A percentile compares a stretch with the other conserved stretches of the same genome.
Evolutionary conservation across 2,329 filamentous ascomycete genomes (phyloP).

Genomic region (Verticillium klebahnii): DNA sequence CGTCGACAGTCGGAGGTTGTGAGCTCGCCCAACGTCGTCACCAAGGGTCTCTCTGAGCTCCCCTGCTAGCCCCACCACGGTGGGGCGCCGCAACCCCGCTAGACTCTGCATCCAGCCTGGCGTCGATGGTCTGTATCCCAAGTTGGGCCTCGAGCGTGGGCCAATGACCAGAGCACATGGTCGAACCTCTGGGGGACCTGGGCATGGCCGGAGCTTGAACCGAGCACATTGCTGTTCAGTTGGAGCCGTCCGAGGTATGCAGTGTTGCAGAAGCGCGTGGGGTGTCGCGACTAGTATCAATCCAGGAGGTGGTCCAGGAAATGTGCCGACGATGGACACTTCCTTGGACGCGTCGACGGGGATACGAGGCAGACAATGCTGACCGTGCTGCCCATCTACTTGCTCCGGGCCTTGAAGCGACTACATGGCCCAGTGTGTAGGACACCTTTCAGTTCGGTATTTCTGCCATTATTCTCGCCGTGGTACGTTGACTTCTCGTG

Average conservation of each 20-base stretch:
- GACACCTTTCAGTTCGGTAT: background rate
- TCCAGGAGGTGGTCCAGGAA: background rate
- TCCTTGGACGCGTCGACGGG: background rate
- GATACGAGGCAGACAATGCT: background rate
- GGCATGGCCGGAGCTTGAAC: background rate
- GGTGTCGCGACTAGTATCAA: background rate
- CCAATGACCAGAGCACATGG: conserved; percentile 41
- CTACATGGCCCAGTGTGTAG: background rate
- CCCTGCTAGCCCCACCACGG: conserved; percentile 1
- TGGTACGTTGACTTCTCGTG: background rate
- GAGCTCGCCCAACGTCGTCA: background rate
- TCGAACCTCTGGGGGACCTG: conserved; percentile 9
- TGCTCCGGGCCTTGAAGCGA: background rate
- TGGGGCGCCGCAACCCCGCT: conserved; percentile 1
- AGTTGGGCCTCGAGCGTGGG: conserved; percentile 17
- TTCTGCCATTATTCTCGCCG: background rate
- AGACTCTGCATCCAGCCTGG: conserved; percentile 5
- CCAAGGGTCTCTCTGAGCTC: background rate
- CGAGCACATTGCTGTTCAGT: background rate
- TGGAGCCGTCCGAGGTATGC: background rate
- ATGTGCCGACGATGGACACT: background rate
- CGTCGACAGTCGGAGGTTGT: background rate
- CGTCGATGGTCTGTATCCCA: background rate
- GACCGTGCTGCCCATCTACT: background rate
- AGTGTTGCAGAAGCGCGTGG: conserved; percentile 1